Conservation (phyloP, 2,329 filamentous ascomycete genomes). For the Colletotrichum neosansevieriae region DNA sequence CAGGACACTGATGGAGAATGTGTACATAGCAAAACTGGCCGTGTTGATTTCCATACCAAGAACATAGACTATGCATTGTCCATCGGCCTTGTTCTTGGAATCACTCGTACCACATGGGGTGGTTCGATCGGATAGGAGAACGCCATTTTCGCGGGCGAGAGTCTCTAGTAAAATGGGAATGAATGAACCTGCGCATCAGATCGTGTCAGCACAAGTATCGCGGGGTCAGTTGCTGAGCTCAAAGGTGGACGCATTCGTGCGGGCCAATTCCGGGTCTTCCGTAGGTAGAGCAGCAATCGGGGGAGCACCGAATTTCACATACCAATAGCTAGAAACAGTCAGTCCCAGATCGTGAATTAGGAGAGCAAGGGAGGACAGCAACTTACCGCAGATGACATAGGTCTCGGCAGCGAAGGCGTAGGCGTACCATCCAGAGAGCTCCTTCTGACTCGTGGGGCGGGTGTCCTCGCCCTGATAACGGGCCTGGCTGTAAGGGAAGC, state of each 20-base stretch:
- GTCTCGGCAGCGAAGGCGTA: conserved; percentile 98
- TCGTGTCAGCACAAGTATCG: conserved; percentile 28
- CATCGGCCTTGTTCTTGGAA: conserved; percentile 60
- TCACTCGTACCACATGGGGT: conserved; percentile 80
- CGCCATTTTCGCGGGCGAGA: conserved; percentile 90
- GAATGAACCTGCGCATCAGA: conserved; percentile 76
- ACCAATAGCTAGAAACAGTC: conserved; percentile 45
- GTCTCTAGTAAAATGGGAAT: conserved; percentile 96
- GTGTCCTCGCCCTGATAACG: conserved; percentile 87
- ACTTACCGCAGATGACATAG: conserved; percentile 91
- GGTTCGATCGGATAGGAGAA: conserved; percentile 81
- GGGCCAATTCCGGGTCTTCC: not conserved
- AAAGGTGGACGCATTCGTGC: not conserved
- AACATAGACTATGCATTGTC: conserved; percentile 85
- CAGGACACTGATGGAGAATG: conserved; percentile 91
- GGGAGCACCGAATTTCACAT: conserved; percentile 34
- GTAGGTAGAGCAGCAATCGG: not conserved
- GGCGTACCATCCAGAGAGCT: conserved; percentile 94
- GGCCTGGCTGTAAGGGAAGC: conserved; percentile 48
- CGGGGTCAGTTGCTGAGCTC: not conserved
- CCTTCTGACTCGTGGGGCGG: conserved; percentile 86
- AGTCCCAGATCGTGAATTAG: conserved; percentile 14
- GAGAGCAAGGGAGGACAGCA: not conserved
- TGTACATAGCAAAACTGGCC: conserved; percentile 98
- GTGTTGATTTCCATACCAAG: conserved; percentile 92